Conservation (phyloP, 768 basidiomycete genomes). For the Pisolithus sp. region DNA sequence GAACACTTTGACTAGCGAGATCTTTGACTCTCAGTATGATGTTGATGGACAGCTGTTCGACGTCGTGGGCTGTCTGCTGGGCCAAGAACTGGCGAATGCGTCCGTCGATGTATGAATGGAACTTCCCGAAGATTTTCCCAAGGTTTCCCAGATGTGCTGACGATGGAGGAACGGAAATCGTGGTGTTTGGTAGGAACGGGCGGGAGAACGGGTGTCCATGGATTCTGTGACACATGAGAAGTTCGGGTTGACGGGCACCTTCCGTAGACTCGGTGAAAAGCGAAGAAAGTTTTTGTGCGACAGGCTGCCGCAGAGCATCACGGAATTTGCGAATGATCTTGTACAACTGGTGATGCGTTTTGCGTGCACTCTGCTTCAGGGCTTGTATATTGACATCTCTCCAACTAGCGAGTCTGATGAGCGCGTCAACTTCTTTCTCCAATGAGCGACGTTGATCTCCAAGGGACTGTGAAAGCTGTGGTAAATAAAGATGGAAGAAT, state of each 20-base stretch:
- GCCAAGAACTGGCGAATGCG: constrained; percentile 40
- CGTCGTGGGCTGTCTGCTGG: constrained; percentile 31
- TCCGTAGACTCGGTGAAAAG: constrained; percentile 34
- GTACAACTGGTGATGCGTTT: constrained; percentile 87
- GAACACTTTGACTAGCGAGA: constrained; percentile 43
- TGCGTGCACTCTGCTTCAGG: constrained; percentile 83
- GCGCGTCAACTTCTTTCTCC: constrained; percentile 76
- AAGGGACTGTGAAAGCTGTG: constrained; percentile 43
- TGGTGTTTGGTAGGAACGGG: neutral
- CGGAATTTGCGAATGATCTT: constrained; percentile 88
- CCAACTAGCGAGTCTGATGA: constrained; percentile 97
- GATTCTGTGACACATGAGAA: constrained; percentile 1
- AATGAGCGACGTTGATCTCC: constrained; percentile 48
- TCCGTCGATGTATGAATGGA: constrained; percentile 36
- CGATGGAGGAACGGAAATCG: neutral
- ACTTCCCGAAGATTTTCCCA: constrained; percentile 44
- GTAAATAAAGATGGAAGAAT: constrained; percentile 60
- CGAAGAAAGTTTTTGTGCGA: constrained; percentile 35
- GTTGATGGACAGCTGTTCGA: constrained; percentile 53
- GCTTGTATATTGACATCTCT: constrained; percentile 95
- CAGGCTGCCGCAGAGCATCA: constrained; percentile 76
- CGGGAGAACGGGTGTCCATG: neutral
- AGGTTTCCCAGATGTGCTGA: constrained; percentile 44
- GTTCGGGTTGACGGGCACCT: constrained; percentile 10
- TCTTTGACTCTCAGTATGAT: constrained; percentile 58